Evolutionary conservation across 2,329 filamentous ascomycete genomes (phyloP), one percentile per base, ranked within the genome.

Genomic region (Neonectria punicea): DNA sequence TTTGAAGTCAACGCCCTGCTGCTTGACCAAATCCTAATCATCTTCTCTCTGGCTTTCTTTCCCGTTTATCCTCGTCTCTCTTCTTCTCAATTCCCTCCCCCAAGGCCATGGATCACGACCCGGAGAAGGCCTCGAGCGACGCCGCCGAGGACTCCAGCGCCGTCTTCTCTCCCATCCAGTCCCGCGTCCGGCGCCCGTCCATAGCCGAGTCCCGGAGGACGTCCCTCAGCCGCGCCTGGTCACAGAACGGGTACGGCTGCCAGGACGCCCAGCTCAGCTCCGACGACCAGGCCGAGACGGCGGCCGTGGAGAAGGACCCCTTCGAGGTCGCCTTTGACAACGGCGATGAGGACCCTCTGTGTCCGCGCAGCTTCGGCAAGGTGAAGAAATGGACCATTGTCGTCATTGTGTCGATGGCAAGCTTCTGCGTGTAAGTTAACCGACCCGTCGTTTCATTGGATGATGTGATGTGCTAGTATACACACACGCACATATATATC

Each of bases 311-410:
- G 13, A 81, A 79, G 58, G 82, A 86, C 54, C 80, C 81, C 0
- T 94, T 88, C 72, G 86, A 93, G 66, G 93, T 98, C 20, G 79
- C 79, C 7, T 98, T 92, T 87, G 91, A 95, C 43, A 88, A 87
- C 14, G 85, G 85, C 5, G 90, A 93, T 63, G 80, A 83, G 53
- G 94, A 98, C 76, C 90, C 92, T 0, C 76, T 88, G 78, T 92
- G 90, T 72, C 94, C 94, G 0, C 88, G 91, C 63, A 93, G 87
- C 76, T 89, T 93, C 82, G 81, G 79, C 16, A 84, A 78, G 18
- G 75, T 80, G n/a, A 86, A 88, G 66, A 94, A 94, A 75, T 98
- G 95, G 95, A 61, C 89, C 32, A 90, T 97, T 66, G 89, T 94
- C 1, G 70, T 89, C 39, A 91, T 97, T 62, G 85, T 94, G n/a